Conservation (phyloP, 75 land plant genomes). For the Sequoia sempervirens region DNA sequence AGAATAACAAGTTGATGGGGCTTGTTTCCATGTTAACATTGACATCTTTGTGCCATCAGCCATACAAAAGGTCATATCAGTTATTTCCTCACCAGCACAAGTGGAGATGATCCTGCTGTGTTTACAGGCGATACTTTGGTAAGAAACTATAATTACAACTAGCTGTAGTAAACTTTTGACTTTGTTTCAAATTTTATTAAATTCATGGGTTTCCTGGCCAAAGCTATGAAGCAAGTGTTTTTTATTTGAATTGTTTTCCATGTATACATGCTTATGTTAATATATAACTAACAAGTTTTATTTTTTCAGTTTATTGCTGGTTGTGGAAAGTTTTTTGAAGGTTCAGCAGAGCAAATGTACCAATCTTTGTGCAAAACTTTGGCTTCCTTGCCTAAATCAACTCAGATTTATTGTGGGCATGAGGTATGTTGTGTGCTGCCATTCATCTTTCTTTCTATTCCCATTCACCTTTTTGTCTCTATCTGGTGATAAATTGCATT, state of each 20-base stretch:
- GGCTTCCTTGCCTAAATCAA: constrained; percentile 65
- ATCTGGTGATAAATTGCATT: background rate
- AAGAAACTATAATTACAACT: constrained; percentile 8
- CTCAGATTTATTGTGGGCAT: constrained; percentile 88
- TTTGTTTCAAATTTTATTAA: background rate
- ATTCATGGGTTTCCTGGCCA: background rate
- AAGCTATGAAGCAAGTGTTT: background rate
- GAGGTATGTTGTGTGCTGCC: constrained; percentile 50
- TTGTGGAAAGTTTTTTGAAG: constrained; percentile 97
- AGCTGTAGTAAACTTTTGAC: background rate
- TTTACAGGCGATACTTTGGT: constrained; percentile 97
- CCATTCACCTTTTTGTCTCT: background rate
- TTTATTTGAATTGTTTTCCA: background rate
- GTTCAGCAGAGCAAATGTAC: constrained; percentile 91
- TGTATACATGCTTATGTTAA: background rate
- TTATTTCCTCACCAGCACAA: constrained; percentile 66
- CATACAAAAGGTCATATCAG: constrained; percentile 95
- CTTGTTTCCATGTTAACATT: background rate
- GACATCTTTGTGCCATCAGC: constrained; percentile 26
- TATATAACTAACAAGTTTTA: background rate
- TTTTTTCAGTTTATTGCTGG: constrained; percentile 81
- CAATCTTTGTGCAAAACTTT: constrained; percentile 75
- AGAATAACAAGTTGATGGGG: background rate
- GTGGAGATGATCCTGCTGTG: constrained; percentile 65
- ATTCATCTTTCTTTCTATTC: background rate